A percentile compares a stretch with the other conserved stretches of the same genome.
Evolutionary conservation across 2,329 filamentous ascomycete genomes (phyloP).

Genomic region (Xylaria sp.): DNA sequence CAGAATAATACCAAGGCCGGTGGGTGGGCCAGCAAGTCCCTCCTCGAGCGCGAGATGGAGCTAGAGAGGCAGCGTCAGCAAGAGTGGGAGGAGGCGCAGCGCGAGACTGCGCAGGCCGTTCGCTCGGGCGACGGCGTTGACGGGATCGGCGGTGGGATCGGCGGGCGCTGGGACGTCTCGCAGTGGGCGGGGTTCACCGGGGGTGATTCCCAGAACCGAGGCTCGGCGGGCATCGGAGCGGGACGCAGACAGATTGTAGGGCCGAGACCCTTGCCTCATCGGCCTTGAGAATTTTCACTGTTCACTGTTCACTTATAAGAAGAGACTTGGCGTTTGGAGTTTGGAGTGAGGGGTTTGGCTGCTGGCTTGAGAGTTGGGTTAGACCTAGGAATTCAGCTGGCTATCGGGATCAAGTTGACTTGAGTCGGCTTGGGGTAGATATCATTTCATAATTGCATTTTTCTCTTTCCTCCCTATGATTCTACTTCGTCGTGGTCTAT

Average conservation of each 20-base stretch:
- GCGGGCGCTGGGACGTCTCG: conserved; percentile 77
- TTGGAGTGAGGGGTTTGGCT: background rate
- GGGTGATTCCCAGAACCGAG: conserved; percentile 78
- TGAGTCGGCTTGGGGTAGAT: conserved; percentile 7
- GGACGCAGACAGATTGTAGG: conserved; percentile 82
- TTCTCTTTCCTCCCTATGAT: background rate
- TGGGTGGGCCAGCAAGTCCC: conserved; percentile 73
- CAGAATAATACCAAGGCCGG: conserved; percentile 70
- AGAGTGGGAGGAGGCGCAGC: conserved; percentile 83
- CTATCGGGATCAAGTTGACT: background rate
- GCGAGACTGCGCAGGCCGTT: conserved; percentile 67
- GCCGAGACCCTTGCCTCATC: conserved; percentile 71
- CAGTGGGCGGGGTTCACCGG: conserved; percentile 81
- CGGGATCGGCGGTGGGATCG: conserved; percentile 73
- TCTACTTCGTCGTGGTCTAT: no score
- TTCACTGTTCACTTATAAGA: background rate
- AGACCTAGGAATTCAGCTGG: background rate
- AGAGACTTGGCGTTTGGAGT: background rate
- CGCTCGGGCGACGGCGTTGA: conserved; percentile 64
- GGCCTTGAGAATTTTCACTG: conserved; percentile 35
- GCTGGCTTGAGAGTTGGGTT: background rate
- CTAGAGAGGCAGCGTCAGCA: conserved; percentile 78
- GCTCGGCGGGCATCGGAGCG: conserved; percentile 72
- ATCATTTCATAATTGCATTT: conserved; percentile 19
- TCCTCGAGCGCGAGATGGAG: conserved; percentile 84